Percentiles rank a stretch among this genome's conserved stretches.
phyloP scores from a whole-genome alignment of 768 basidiomycete species.

The Trametes villosa region DNA sequence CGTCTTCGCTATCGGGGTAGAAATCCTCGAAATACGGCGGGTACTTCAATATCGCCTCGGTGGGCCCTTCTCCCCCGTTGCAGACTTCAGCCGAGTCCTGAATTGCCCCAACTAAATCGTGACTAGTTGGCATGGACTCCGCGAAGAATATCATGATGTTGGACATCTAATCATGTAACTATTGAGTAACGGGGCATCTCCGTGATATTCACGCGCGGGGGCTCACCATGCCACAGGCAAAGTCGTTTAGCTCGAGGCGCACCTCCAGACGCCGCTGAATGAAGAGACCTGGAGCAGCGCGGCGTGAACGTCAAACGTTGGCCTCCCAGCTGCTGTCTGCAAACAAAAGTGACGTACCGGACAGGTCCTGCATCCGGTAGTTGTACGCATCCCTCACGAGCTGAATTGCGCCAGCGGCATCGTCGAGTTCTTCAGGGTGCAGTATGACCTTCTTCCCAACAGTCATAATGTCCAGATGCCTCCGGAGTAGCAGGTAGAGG shows the following conservation, averaged over 20 bases:
- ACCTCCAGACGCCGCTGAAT: conserved; percentile 3
- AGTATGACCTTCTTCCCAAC: background rate
- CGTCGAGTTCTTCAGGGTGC: conserved; percentile 3
- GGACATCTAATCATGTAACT: no score
- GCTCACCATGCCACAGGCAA: conserved; percentile 11
- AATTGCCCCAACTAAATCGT: background rate
- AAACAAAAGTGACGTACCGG: background rate
- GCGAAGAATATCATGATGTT: no score
- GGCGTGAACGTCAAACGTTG: background rate
- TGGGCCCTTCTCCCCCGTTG: no score
- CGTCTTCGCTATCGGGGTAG: conserved; percentile 7
- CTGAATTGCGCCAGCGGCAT: background rate
- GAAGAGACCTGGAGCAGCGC: background rate
- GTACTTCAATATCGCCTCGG: background rate
- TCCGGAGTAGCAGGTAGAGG: conserved; percentile 37
- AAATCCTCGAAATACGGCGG: background rate
- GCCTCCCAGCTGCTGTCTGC: background rate
- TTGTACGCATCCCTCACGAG: background rate
- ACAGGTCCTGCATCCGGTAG: background rate
- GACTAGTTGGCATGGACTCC: background rate
- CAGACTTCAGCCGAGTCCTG: no score
- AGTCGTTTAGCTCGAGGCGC: background rate
- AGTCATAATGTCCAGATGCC: conserved; percentile 38
- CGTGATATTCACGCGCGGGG: no score
- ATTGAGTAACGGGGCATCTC: background rate